Evolutionary conservation across 192 early-diverging fungal genomes (phyloP), one percentile per base, ranked within the genome.

Genomic region (Coemansia sp.): DNA sequence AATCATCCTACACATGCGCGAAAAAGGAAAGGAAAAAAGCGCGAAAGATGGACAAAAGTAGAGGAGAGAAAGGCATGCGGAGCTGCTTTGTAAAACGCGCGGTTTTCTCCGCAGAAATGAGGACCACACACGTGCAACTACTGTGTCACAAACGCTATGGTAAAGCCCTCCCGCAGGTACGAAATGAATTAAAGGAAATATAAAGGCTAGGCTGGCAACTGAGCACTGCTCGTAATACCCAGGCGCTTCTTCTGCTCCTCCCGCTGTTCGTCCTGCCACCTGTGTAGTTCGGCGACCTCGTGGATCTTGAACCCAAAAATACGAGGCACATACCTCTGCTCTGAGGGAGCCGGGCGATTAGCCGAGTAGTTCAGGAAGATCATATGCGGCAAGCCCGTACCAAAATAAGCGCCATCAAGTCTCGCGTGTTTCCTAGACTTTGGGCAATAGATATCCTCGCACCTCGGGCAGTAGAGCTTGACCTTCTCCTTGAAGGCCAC

Each of bases 301-400:
- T 99, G 94, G 38, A 99, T 78, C 63, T 91, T 93, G 85, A 99
- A 99, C 8, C 97, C 97, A 88, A 99, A 99, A 48, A 99, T 97
- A 43, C 87, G 87, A n/a, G 97, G 97, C 39, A 95, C 87, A 53
- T 82, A 82, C 46, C 94, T 88, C 60, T 94, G 93, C 21, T 83
- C 84, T 20, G 83, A 81, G 67, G 92, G 92, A 3, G 85, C 78
- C 9, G 95, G 95, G 59, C 91, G 74, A 35, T 94, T 81, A 55
- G 87, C 83, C 36, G 94, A 91, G 71, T 95, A 94, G 38, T 90
- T 89, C 83, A 96, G 94, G 69, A 99, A 87, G 37, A 99, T 77
- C 87, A 98, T 92, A 69, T 98, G 95, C 39, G 96, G 96, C 77
- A 99, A 91, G 23, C 91, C 92, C 26, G 94, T 96, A 9, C 95